Base-by-base conservation (phyloP, 805 yeast genomes). In the Starmerella tilneyi region DNA sequence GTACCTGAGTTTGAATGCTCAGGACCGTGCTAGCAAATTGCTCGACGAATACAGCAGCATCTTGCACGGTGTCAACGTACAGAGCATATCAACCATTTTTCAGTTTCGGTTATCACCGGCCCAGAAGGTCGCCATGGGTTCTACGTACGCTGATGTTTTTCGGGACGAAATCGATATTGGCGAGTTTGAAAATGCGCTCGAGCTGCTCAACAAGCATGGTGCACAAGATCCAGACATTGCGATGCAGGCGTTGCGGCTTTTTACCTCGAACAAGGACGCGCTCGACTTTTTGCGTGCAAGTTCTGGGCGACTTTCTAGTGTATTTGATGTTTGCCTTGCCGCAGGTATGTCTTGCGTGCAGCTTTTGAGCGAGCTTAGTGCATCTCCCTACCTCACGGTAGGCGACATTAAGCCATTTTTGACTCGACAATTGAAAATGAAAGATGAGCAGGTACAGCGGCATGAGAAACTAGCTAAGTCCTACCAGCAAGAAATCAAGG, bases 381-480 rank as follows among this genome's bases (percentile, higher is more conserved):
- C 71, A 3, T 76, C 78, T 34, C 76, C 75, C 11, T 76, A 73
- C 23, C 75, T 84, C 0, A 76, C 81, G 0, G 71, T 84, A 28
- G 94, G 94, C 0, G 62, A 83, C 19, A 70, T 92, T 23, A 79
- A 80, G 56, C 78, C 78, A 21, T 78, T 78, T 46, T 64, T 92
- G 24, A 66, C 81, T 11, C 76, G 75, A 9, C 73, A 75, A 50
- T 71, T 86, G 35, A 70, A 74, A 34, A 60, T 66, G 1, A 81
- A 80, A 53, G 73, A 73, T 47, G 67, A 67, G 31, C 94, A 83
- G 46, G 81, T 83, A 28, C 65, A 65, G n/a, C 79, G 79, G 48
- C 85, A 84, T 58, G 68, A 69, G 37, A 75, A 74, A 56, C 70
- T 89, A 36, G 74, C 81, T 5, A 69, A 71, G 17, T 76, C 82